These are phyloP conservation scores for Ramaria rubella DNA, from an alignment of 768 basidiomycete genomes.

Conservation along the genomic window DNA sequence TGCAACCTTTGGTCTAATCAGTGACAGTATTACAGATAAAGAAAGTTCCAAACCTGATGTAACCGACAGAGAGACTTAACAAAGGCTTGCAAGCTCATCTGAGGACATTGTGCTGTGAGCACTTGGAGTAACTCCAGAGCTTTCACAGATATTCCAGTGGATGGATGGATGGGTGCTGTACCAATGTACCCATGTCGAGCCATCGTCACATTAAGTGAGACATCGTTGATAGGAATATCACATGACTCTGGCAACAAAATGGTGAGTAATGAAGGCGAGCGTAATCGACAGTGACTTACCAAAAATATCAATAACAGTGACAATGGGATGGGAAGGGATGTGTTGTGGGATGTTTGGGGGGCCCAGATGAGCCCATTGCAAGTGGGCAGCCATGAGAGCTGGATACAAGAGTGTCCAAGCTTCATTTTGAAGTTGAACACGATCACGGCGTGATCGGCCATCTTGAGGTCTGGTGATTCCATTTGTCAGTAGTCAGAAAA, in stretches of 20 bases:
- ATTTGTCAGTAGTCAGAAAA: no score
- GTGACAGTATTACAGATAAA: background rate
- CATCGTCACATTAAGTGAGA: background rate
- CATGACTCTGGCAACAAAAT: background rate
- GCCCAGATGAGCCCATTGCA: background rate
- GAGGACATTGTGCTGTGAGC: background rate
- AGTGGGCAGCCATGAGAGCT: background rate
- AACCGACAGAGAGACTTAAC: background rate
- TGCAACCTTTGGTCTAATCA: slow-evolving; percentile 17
- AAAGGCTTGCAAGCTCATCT: background rate
- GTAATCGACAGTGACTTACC: background rate
- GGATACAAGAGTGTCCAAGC: background rate
- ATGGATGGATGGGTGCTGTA: background rate
- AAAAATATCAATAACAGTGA: background rate
- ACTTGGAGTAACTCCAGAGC: background rate
- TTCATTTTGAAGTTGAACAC: background rate
- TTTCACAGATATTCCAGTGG: background rate
- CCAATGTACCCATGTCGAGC: background rate
- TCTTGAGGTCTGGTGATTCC: background rate
- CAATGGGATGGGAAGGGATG: background rate
- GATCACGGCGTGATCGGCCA: background rate
- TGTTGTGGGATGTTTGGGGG: background rate
- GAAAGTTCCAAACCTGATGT: background rate
- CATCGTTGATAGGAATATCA: background rate
- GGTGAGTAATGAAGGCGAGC: background rate